Evolutionary conservation across 257 asterid species (phyloP).

Genomic region (Solanum microdontum): DNA sequence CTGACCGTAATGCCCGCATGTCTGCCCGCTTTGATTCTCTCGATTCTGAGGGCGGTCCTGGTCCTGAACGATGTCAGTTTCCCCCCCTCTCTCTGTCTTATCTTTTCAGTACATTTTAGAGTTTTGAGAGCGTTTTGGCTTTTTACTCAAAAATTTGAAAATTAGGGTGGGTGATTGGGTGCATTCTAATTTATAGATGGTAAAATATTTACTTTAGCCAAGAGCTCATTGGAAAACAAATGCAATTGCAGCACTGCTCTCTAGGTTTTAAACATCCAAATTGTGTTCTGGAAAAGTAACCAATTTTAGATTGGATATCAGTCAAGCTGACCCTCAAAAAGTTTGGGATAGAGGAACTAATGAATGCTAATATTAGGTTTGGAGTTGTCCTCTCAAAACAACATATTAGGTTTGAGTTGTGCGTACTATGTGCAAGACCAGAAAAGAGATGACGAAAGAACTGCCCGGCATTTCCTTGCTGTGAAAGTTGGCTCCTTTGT

Average conservation of each 20-base stretch:
- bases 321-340: too few relatives aligned
- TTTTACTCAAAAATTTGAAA: neutral
- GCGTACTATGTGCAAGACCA: too few relatives aligned
- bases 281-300: neutral
- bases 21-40: constrained; percentile 80
- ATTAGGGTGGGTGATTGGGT: neutral
- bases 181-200: neutral
- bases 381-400: too few relatives aligned
- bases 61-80: constrained; percentile 84
- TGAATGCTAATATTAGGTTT: too few relatives aligned
- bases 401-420: too few relatives aligned
- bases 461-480: too few relatives aligned
- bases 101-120: neutral
- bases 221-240: neutral
- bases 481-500: neutral
- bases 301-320: neutral
- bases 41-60: constrained; percentile 83
- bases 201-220: neutral
- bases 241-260: neutral
- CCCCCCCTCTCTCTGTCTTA: neutral
- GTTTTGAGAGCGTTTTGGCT: neutral
- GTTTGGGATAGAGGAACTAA: too few relatives aligned
- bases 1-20: constrained; percentile 84
- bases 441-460: neutral
- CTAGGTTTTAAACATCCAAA: neutral